Percentiles rank a stretch among this genome's conserved stretches.
Evolutionary conservation across 164 flowering plant genomes (phyloP).

Genomic region (Umbilicus rupestris): DNA sequence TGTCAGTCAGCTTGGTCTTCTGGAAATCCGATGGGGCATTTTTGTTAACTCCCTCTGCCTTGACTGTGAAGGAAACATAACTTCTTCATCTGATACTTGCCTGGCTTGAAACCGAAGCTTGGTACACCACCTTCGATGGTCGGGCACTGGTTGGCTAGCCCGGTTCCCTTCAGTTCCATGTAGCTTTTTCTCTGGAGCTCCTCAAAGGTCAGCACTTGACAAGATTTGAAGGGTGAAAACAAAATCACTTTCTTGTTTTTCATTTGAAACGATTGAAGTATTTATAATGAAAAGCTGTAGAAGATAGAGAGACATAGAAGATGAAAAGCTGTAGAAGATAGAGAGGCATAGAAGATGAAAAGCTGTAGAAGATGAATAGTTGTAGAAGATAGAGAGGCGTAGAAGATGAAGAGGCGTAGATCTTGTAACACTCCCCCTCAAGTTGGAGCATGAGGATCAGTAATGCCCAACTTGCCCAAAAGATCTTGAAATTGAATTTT

Average conservation of each 20-base stretch:
- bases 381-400: no score
- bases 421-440: no score
- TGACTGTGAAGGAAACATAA: constrained; percentile 89
- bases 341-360: no score
- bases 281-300: no score
- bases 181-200: constrained; percentile 97
- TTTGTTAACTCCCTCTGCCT: constrained; percentile 81
- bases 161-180: constrained; percentile 91
- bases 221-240: no score
- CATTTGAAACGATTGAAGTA: no score
- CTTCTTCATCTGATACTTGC: constrained; percentile 82
- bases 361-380: no score
- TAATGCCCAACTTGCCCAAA: neutral
- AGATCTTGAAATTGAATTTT: neutral
- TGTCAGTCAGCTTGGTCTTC: constrained; percentile 83
- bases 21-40: constrained; percentile 92
- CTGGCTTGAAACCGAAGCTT: constrained; percentile 66
- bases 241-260: no score
- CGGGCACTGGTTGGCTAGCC: constrained; percentile 97
- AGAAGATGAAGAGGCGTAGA: no score
- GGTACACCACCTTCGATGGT: constrained; percentile 73
- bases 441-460: neutral
- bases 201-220: no score
- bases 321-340: no score
- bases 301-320: no score